A percentile compares a stretch with the other conserved stretches of the same genome.
These are phyloP conservation scores for Mariannaea sp. DNA, from an alignment of 2,329 filamentous ascomycete species.

Conservation along the genomic window DNA sequence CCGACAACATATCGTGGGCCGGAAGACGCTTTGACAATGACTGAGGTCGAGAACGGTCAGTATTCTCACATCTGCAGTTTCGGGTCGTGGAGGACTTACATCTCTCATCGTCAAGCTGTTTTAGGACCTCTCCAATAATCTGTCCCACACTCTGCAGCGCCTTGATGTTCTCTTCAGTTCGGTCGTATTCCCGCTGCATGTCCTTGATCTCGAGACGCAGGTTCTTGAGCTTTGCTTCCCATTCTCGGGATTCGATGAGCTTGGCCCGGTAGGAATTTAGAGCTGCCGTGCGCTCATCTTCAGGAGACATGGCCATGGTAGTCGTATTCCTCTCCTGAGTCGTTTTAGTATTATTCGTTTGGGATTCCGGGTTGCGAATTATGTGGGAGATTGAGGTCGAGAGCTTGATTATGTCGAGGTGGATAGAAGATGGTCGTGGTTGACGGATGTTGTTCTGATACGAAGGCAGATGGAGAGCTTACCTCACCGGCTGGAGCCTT, in stretches of 20 bases:
- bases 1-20: slow-evolving; percentile 97
- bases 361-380: no score
- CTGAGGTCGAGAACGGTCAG: slow-evolving; percentile 52
- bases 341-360: no score
- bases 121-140: slow-evolving; percentile 98
- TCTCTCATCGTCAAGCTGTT: slow-evolving; percentile 98
- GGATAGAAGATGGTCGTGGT: slow-evolving; percentile 22
- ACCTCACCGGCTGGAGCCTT: slow-evolving; percentile 50
- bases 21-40: slow-evolving; percentile 98
- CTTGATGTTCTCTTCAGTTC: slow-evolving; percentile 99
- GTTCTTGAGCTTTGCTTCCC: slow-evolving; percentile 96
- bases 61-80: slow-evolving; percentile 12
- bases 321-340: slow-evolving; percentile 7
- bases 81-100: slow-evolving; percentile 69
- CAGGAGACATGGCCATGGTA: slow-evolving; percentile 52
- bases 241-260: slow-evolving; percentile 93
- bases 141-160: slow-evolving; percentile 97
- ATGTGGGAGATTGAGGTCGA: slow-evolving; percentile 18
- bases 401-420: slow-evolving; percentile 25
- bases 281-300: slow-evolving; percentile 68
- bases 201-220: slow-evolving; percentile 95
- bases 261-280: slow-evolving; percentile 79
- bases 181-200: slow-evolving; percentile 90
- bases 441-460: slow-evolving; percentile 30
- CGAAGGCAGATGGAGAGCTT: slow-evolving; percentile 45